Evolutionary conservation across 2,329 filamentous ascomycete species (phyloP), one percentile per base, ranked within the genome.

Genomic region (Paramyrothecium roridum): DNA sequence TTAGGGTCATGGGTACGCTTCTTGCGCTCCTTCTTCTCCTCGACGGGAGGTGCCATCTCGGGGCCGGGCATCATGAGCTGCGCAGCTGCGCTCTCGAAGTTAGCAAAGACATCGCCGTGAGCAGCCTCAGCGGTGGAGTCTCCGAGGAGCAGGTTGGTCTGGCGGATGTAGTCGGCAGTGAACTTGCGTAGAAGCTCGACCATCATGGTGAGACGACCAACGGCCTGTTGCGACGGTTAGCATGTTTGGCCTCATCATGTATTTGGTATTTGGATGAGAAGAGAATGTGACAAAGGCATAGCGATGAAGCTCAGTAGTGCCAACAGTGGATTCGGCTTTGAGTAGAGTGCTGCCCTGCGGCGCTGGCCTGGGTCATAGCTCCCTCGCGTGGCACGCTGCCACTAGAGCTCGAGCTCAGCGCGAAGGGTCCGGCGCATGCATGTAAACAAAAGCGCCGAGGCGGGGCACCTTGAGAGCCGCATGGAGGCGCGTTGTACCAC

Each of bases 1-100:
- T 96, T 96, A 63, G 93, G 93, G 71, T 98, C 93, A 67, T 90
- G 87, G 46, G 86, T 86, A 58, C 87, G 85, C 80, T 93, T 93
- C 82, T 95, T 93, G 73, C 90, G 88, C 81, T 95, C 92, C 82
- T 92, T 92, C 82, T 91, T 89, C 71, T 86, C 85, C 66, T 86
- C 83, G 11, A 78, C 81, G 1, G 74, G 76, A 22, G 80, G 79
- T 13, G 72, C 73, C 30, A 70, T 63, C 53, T 74, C 64, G 46
- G 71, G 62, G 52, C 72, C 60, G 20, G 76, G 69, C 52, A 74
- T 70, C n/a, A 79, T 73, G 52, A 80, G 70, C 62, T 75, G 72
- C 55, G 76, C 74, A 68, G 74, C 77, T 60, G 69, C 73, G 79
- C 72, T 76, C 56, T 86, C 81, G 54, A 85, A 77, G 56, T 80